These are phyloP conservation scores for Linnemannia hyalina DNA, from an alignment of 192 early-diverging fungal genomes.

Conservation along the genomic window DNA sequence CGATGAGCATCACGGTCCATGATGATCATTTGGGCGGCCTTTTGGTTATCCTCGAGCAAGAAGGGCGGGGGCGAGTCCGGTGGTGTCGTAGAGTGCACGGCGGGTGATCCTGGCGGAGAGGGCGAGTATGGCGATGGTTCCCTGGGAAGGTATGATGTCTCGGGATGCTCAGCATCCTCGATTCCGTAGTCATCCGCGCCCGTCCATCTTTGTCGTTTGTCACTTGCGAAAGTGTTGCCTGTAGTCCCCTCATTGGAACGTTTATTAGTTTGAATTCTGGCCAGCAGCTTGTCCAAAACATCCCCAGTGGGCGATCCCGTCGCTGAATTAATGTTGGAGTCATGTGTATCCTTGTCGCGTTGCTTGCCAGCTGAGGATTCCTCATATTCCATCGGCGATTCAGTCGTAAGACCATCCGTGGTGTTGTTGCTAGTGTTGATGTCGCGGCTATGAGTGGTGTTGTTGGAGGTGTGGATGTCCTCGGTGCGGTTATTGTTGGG, in stretches of 20 bases:
- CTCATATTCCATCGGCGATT: not conserved
- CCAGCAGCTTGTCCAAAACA: conserved; percentile 68
- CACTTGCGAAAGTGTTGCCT: conserved; percentile 47
- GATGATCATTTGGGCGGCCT: not conserved
- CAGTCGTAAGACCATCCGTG: not conserved
- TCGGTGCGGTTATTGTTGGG: not conserved
- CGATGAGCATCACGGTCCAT: not conserved
- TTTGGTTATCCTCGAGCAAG: conserved; percentile 34
- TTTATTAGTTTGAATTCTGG: conserved; percentile 61
- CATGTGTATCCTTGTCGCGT: conserved; percentile 24
- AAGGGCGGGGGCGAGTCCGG: conserved; percentile 26
- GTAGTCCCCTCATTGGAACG: conserved; percentile 41
- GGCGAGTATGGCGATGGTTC: conserved; percentile 57
- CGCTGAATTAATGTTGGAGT: conserved; percentile 32
- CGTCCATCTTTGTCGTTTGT: conserved; percentile 51
- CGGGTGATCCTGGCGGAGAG: conserved; percentile 30
- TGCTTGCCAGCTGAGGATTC: conserved; percentile 25
- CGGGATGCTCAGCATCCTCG: conserved; percentile 21
- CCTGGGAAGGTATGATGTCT: conserved; percentile 38
- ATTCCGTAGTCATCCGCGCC: conserved; percentile 5
- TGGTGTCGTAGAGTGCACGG: conserved; percentile 26
- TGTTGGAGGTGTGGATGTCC: not conserved
- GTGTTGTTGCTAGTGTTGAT: not conserved
- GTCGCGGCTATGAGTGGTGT: not conserved
- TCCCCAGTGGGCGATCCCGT: conserved; percentile 51